A percentile compares a stretch with the other conserved stretches of the same genome.
These are phyloP conservation scores for Salicornia ramosissima DNA, from an alignment of 148 eudicot species.

Conservation along the genomic window DNA sequence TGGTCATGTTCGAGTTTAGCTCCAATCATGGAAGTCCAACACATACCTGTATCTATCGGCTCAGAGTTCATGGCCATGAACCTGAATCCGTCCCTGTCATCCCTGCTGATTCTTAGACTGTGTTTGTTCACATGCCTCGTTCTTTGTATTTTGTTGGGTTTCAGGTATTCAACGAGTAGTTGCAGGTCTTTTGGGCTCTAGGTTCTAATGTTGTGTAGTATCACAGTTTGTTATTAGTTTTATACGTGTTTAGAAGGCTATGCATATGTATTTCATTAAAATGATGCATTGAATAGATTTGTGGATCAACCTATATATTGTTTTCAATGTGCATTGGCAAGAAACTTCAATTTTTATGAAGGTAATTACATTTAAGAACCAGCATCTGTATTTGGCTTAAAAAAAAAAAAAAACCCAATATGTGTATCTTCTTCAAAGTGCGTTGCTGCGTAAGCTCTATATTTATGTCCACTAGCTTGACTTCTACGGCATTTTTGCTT, in stretches of 20 bases:
- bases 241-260: not conserved
- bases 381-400: too few species aligned
- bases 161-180: conserved; percentile 4
- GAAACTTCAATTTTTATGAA: too few species aligned
- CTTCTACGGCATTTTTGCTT: too few species aligned
- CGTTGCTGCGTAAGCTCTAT: too few species aligned
- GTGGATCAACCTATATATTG: not conserved
- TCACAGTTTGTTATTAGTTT: not conserved
- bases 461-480: too few species aligned
- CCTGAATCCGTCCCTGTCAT: conserved; percentile 40
- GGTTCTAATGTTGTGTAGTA: not conserved
- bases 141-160: conserved; percentile 12
- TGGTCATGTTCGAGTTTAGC: conserved; percentile 59
- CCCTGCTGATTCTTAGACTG: conserved; percentile 26
- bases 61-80: conserved; percentile 83
- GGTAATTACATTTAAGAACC: not conserved
- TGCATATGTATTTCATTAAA: not conserved
- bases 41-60: conserved; percentile 83
- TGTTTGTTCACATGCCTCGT: not conserved
- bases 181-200: conserved; percentile 3
- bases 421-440: too few species aligned
- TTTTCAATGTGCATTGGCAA: not conserved
- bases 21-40: conserved; percentile 74
- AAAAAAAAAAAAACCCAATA: too few species aligned
- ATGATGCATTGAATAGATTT: not conserved